Conservation (phyloP, 169 alveolate genomes). For the Perkinsus marinus region DNA sequence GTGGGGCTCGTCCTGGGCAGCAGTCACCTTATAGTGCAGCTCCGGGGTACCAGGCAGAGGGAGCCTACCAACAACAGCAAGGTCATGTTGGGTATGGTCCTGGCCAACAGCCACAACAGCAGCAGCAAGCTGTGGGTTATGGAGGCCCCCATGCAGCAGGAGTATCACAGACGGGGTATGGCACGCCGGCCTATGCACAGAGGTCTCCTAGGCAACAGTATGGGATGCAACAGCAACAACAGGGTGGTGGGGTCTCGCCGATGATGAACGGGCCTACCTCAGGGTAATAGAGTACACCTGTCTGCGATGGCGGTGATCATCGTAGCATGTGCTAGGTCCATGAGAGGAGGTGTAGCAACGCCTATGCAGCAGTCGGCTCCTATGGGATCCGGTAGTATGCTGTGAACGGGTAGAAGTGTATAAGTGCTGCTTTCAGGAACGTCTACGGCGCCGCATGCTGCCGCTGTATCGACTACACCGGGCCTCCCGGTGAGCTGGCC, state of each 20-base stretch:
- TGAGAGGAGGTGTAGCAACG: not conserved
- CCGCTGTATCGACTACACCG: not conserved
- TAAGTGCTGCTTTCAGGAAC: not conserved
- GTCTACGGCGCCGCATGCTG: not conserved
- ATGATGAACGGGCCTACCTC: not conserved
- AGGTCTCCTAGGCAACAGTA: not conserved
- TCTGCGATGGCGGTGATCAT: not conserved
- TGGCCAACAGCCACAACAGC: not conserved
- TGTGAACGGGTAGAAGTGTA: not conserved
- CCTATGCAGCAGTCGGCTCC: not conserved
- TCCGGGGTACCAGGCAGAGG: not conserved
- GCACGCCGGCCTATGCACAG: not conserved
- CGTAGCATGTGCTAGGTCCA: not conserved
- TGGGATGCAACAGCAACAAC: not conserved
- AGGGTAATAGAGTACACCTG: not conserved
- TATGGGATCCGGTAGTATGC: not conserved
- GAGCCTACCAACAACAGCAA: not conserved
- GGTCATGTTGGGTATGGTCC: not conserved
- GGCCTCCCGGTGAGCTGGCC: not conserved
- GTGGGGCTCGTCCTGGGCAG: not conserved
- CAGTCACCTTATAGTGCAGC: not conserved
- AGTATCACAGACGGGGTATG: not conserved
- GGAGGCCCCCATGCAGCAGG: not conserved
- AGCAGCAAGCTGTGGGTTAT: not conserved
- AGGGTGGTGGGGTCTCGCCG: not conserved